These are phyloP conservation scores for Salisapilia sapeloensis DNA, from an alignment of 352 stramenopile species.

Conservation along the genomic window DNA sequence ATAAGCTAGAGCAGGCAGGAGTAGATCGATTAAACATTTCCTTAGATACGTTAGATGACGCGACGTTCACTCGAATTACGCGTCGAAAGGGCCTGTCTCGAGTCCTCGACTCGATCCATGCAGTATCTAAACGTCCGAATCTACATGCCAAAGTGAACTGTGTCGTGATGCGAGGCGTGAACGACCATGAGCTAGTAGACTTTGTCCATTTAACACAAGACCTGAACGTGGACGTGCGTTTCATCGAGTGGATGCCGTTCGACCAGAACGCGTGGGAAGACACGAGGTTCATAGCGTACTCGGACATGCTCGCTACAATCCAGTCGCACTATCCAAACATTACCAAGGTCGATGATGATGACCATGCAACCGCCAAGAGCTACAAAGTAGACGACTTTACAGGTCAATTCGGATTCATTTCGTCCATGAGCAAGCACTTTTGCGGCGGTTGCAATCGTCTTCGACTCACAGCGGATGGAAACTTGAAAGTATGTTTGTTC, in stretches of 20 bases:
- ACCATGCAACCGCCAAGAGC: conserved; percentile 94
- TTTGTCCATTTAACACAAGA: conserved; percentile 88
- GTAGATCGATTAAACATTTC: conserved; percentile 90
- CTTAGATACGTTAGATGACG: conserved; percentile 87
- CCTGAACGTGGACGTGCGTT: conserved; percentile 85
- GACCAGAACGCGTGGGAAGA: conserved; percentile 93
- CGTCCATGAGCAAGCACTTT: conserved; percentile 96
- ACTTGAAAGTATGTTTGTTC: conserved; percentile 94
- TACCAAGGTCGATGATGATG: conserved; percentile 41
- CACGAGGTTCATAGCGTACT: conserved; percentile 85
- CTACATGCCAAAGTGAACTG: conserved; percentile 98
- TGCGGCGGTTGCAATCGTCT: conserved; percentile 95
- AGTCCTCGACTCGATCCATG: conserved; percentile 74
- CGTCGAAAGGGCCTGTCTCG: conserved; percentile 75
- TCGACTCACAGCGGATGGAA: conserved; percentile 91
- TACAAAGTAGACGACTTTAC: conserved; percentile 53
- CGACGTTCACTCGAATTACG: conserved; percentile 89
- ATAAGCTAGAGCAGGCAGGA: conserved; percentile 60
- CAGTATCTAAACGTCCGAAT: conserved; percentile 22
- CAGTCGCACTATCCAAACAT: conserved; percentile 19
- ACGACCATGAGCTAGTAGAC: conserved; percentile 87
- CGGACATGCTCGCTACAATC: conserved; percentile 79
- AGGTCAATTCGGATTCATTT: conserved; percentile 91
- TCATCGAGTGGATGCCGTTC: conserved; percentile 99
- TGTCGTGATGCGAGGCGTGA: conserved; percentile 93